Conservation (phyloP, 208 protist genomes). For the Trypanosoma melophagium region DNA sequence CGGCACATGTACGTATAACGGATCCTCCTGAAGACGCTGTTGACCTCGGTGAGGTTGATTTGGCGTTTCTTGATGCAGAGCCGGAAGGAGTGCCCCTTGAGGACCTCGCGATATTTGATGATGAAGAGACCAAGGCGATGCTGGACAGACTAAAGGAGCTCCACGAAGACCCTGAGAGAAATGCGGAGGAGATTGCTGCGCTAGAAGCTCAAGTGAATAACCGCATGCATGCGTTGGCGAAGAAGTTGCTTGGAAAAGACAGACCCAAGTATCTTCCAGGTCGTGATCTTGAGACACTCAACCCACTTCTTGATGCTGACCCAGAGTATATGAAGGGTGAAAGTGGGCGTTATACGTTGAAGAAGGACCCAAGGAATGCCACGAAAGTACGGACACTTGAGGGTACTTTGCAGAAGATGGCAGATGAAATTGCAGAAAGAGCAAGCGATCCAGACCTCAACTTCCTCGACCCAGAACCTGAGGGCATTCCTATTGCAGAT, state of each 20-base stretch:
- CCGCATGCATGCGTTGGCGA: conserved; percentile 28
- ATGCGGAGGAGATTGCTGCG: too few relatives aligned
- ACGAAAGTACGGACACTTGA: conserved; percentile 51
- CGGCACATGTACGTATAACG: conserved; percentile 64
- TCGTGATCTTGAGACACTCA: conserved; percentile 42
- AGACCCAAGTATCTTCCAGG: conserved; percentile 52
- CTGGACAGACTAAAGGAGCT: too few relatives aligned
- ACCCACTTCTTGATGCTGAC: conserved; percentile 48
- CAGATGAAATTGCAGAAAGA: too few relatives aligned
- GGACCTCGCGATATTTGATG: too few relatives aligned
- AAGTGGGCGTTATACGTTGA: conserved; percentile 49
- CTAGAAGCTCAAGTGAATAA: too few relatives aligned
- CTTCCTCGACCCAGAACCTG: conserved; percentile 11
- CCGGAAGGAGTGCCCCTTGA: too few relatives aligned
- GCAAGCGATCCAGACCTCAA: too few relatives aligned
- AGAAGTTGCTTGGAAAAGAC: conserved; percentile 50
- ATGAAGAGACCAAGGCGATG: too few relatives aligned
- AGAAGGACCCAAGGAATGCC: conserved; percentile 65
- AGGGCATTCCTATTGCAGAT: conserved; percentile 64
- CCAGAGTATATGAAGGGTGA: conserved; percentile 47
- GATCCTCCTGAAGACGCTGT: conserved; percentile 63
- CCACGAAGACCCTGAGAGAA: too few relatives aligned
- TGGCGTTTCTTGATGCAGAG: too few relatives aligned
- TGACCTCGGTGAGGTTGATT: conserved; percentile 37
- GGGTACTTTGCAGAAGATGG: conserved; percentile 27